Evolutionary conservation across 1,284 basidiomycete species (phyloP).

Genomic region (Golubevia pallescens): DNA sequence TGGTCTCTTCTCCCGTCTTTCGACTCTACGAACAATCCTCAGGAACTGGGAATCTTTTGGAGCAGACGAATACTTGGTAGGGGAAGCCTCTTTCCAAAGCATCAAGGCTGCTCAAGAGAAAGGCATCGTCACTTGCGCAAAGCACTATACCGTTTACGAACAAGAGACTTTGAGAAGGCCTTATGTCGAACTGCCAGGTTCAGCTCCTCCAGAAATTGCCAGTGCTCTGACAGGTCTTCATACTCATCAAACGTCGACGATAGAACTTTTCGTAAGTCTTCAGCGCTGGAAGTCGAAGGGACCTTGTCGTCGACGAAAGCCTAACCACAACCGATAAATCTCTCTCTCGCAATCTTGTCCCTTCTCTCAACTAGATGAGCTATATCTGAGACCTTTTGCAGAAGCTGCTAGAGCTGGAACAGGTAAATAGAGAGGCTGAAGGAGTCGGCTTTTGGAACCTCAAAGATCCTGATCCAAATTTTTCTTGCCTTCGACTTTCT

Average conservation of each 20-base stretch:
- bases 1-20: no score
- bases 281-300: no score
- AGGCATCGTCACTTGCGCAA: constrained; percentile 24
- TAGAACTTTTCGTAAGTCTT: constrained; percentile 21
- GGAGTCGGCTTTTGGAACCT: no score
- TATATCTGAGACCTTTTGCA: constrained; percentile 35
- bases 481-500: no score
- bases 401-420: constrained; percentile 25
- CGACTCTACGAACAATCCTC: no score
- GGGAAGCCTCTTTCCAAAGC: constrained; percentile 24
- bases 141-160: constrained; percentile 34
- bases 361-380: no score
- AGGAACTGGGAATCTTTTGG: constrained; percentile 32
- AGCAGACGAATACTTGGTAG: constrained; percentile 25
- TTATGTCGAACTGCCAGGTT: background rate
- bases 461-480: no score
- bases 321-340: no score
- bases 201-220: no score
- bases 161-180: constrained; percentile 18
- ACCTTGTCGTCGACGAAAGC: no score
- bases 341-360: no score
- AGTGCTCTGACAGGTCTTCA: background rate
- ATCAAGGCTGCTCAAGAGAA: constrained; percentile 22
- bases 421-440: no score
- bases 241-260: constrained; percentile 22